Conservation (phyloP, 805 yeast species). For the Candida nonsorbophila region DNA sequence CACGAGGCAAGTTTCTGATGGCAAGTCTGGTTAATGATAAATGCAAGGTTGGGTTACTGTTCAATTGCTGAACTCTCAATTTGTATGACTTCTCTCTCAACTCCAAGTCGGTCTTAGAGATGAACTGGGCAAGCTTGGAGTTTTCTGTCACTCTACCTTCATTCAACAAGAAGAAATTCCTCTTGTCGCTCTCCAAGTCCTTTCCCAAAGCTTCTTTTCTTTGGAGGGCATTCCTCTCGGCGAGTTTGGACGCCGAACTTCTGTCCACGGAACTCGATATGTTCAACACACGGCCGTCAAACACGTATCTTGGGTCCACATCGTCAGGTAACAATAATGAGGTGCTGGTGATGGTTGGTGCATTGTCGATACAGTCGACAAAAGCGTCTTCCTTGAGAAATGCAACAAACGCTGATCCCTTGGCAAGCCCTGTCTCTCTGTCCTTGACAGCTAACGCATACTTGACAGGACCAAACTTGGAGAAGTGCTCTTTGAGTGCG, state of each 20-base stretch:
- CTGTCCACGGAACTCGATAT: conserved; percentile 83
- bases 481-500: conserved; percentile 69
- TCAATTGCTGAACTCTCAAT: conserved; percentile 82
- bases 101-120: conserved; percentile 73
- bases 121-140: conserved; percentile 68
- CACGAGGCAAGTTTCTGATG: conserved; percentile 86
- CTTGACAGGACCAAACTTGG: conserved; percentile 77
- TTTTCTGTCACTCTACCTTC: conserved; percentile 87
- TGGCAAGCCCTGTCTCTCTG: conserved; percentile 76
- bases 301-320: conserved; percentile 82
- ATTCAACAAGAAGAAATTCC: conserved; percentile 80
- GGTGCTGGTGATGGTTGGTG: conserved; percentile 62
- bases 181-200: conserved; percentile 74
- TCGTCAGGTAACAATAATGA: conserved; percentile 86
- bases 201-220: conserved; percentile 78
- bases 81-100: conserved; percentile 83
- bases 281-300: conserved; percentile 86
- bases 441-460: conserved; percentile 94
- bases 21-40: conserved; percentile 94
- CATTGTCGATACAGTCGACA: conserved; percentile 63
- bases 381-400: conserved; percentile 60
- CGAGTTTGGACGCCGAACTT: conserved; percentile 68
- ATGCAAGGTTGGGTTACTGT: conserved; percentile 87
- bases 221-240: conserved; percentile 66
- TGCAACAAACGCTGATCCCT: conserved; percentile 94